Base-by-base conservation (phyloP, 306 rosid species). In the Inga laurina region DNA sequence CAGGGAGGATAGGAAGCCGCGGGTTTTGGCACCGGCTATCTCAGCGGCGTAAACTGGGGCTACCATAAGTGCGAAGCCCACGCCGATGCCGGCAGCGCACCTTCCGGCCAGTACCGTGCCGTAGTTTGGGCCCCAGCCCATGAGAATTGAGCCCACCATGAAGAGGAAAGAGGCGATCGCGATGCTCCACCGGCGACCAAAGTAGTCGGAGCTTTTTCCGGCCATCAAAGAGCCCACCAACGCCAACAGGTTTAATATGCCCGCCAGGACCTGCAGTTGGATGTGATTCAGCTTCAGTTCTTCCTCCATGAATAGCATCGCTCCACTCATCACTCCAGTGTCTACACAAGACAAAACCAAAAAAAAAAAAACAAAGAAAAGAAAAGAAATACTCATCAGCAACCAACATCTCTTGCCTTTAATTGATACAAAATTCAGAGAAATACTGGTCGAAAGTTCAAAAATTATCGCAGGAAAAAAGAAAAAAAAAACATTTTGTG, bases 281-380 rank as follows among this genome's bases (percentile, higher is more conserved):
- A 71, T 54, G 13, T 96, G 98, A 9, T 49, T 88, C 82, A 91
- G 92, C 43, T 86, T 82, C 8, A 96, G 65, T 8, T 93, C 99
- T 1, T 96, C 99, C 79, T 93, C 82, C 49, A 96, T 93, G 88
- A 92, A 93, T 72, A 93, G 32, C 91, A 91, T 79, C 9, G 99
- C 99, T 49, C 98, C 99, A 83, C 98, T 92, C 99, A 95, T 95
- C 8, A 95, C 99, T 24, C 98, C 99, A 0, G 97, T 92, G 52
- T 93, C 54, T 49, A 49, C 54, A 49, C 54, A 49, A 2, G 18
- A 49, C 19, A 10, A 12, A 2, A 44, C 48, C 48, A 44, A 44
- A 44, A 32, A 37, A 37, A 37, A 37, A 0, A 37, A 37, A 39
- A 7, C n/a, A n/a, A n/a, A n/a, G n/a, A 37, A 37, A 37, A 37